Percentiles rank a stretch among this genome's conserved stretches.
Evolutionary conservation across 164 flowering plant genomes (phyloP).

Genomic region (Hamamelis virginiana): DNA sequence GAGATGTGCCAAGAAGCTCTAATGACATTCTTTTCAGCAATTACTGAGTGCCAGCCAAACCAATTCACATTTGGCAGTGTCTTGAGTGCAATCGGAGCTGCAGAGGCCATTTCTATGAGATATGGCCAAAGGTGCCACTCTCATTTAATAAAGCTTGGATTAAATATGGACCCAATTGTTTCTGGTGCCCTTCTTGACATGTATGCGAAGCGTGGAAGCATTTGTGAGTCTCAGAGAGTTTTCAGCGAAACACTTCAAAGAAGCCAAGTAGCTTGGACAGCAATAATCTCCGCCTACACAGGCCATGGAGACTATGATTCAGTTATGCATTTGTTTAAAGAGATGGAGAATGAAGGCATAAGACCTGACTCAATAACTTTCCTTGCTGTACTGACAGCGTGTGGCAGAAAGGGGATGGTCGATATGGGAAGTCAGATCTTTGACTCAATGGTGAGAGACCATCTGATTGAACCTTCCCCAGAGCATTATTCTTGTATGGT

Average conservation of each 20-base stretch:
- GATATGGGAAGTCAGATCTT: conserved; percentile 56
- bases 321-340: conserved; percentile 48
- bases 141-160: conserved; percentile 57
- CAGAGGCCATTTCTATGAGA: conserved; percentile 60
- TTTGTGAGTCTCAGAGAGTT: conserved; percentile 54
- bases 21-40: conserved; percentile 37
- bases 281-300: conserved; percentile 78
- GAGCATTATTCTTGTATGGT: conserved; percentile 87
- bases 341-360: conserved; percentile 53
- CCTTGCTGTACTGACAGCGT: conserved; percentile 68
- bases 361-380: conserved; percentile 78
- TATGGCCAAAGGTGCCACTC: conserved; percentile 76
- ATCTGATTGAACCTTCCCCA: conserved; percentile 56
- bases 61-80: conserved; percentile 76
- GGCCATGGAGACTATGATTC: conserved; percentile 75
- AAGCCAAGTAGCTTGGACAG: conserved; percentile 74
- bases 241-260: conserved; percentile 46
- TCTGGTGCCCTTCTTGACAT: conserved; percentile 82
- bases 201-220: conserved; percentile 92
- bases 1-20: conserved; percentile 65
- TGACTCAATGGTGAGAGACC: conserved; percentile 53
- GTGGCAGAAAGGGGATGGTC: conserved; percentile 76
- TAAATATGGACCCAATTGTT: conserved; percentile 49
- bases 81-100: conserved; percentile 64
- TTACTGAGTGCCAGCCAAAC: conserved; percentile 51